Percentiles rank a stretch among this genome's conserved stretches.
Evolutionary conservation across 345 rosid species (phyloP).

Genomic region (Aquilaria malaccensis): DNA sequence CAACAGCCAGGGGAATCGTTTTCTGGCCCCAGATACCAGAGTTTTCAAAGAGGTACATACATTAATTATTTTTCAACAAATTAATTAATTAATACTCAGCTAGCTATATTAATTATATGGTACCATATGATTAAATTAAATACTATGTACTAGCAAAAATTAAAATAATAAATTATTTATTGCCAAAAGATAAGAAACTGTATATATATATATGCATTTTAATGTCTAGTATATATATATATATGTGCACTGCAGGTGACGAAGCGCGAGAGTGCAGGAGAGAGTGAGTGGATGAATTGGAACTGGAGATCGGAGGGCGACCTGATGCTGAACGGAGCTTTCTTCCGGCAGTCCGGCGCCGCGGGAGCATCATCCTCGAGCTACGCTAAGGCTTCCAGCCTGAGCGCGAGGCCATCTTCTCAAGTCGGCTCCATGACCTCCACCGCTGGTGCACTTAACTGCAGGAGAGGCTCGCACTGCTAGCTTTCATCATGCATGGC

Average conservation of each 20-base stretch:
- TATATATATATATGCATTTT: not conserved
- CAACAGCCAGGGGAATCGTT: constrained; percentile 76
- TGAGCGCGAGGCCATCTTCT: constrained; percentile 64
- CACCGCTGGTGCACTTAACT: constrained; percentile 52
- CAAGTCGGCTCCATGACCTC: constrained; percentile 54
- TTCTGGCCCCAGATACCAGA: constrained; percentile 53
- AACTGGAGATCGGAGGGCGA: constrained; percentile 82
- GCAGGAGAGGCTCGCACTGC: constrained; percentile 52
- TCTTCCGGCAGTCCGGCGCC: constrained; percentile 46
- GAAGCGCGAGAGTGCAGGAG: constrained; percentile 63
- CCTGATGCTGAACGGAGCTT: constrained; percentile 64
- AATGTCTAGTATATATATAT: not conserved
- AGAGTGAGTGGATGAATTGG: constrained; percentile 58
- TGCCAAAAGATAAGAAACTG: not conserved
- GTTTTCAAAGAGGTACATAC: constrained; percentile 51
- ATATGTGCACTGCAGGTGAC: constrained; percentile 37
- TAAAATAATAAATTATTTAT: not conserved
- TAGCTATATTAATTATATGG: no score
- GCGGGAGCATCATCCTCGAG: constrained; percentile 31
- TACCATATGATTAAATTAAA: not conserved
- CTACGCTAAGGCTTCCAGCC: constrained; percentile 65
- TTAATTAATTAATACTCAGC: not conserved
- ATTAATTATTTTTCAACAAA: not conserved
- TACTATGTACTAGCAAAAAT: not conserved
- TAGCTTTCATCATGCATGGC: constrained; percentile 8